phyloP scores from a whole-genome alignment of 495 filamentous ascomycete genomes.

The Neurospora sp. region DNA sequence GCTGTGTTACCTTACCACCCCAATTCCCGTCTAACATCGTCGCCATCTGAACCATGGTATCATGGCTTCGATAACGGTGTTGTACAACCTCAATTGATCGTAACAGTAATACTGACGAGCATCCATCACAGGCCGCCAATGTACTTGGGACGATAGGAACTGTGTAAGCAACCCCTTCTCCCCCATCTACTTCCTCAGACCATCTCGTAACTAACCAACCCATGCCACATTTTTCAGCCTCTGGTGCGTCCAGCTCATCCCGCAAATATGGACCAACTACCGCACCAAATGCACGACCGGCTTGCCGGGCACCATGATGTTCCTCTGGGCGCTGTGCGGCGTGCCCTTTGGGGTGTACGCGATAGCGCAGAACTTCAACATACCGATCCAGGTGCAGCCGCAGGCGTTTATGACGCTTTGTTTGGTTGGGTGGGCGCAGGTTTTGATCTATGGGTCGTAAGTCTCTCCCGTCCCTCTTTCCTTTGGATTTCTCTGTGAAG shows the following conservation, averaged over 20 bases:
- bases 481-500: too few species aligned
- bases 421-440: conserved; percentile 58
- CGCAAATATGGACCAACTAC: conserved; percentile 64
- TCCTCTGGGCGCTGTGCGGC: conserved; percentile 58
- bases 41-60: not conserved
- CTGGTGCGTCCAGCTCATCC: conserved; percentile 43
- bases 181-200: not conserved
- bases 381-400: conserved; percentile 65
- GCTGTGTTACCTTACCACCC: conserved; percentile 1
- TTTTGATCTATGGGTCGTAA: conserved; percentile 52
- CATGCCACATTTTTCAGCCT: conserved; percentile 8
- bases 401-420: conserved; percentile 58
- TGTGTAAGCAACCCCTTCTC: not conserved
- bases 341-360: conserved; percentile 37
- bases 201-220: not conserved
- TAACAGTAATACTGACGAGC: not conserved
- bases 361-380: conserved; percentile 55
- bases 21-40: not conserved
- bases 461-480: conserved; percentile 2
- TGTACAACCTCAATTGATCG: not conserved
- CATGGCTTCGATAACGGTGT: not conserved
- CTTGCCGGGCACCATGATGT: conserved; percentile 62
- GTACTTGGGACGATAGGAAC: conserved; percentile 26
- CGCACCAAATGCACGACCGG: conserved; percentile 61
- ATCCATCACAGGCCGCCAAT: conserved; percentile 30